These are phyloP conservation scores for Penicillium dipodomyicola DNA, from an alignment of 495 filamentous ascomycete genomes.

Conservation along the genomic window DNA sequence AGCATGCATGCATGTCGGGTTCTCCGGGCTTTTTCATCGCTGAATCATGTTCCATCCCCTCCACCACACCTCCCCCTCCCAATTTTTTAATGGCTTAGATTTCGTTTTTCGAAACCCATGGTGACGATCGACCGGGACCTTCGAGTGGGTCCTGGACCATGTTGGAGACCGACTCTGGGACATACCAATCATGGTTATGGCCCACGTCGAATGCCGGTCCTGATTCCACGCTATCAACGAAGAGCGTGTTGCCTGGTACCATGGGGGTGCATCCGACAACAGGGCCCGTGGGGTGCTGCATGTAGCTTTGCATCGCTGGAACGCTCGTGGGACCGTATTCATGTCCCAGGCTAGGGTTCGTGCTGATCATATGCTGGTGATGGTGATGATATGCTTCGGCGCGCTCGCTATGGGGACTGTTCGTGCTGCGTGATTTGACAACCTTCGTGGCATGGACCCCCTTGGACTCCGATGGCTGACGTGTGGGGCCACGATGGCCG, in stretches of 20 bases:
- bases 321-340: not conserved
- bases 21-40: not conserved
- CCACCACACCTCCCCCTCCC: constrained; percentile 1
- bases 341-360: not conserved
- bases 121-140: constrained; percentile 22
- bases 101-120: constrained; percentile 16
- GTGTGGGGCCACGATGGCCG: constrained; percentile 44
- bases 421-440: not conserved
- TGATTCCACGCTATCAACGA: constrained; percentile 27
- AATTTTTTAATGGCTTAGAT: not conserved
- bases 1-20: constrained; percentile 19
- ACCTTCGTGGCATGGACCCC: constrained; percentile 51
- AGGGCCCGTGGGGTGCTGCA: constrained; percentile 20
- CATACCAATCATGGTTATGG: constrained; percentile 23
- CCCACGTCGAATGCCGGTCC: constrained; percentile 20
- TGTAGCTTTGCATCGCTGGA: constrained; percentile 14
- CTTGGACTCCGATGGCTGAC: constrained; percentile 55
- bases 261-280: constrained; percentile 32
- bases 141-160: constrained; percentile 18
- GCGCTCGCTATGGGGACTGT: constrained; percentile 18
- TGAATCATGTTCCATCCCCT: constrained; percentile 1
- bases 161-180: constrained; percentile 5
- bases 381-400: constrained; percentile 8
- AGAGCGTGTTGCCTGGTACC: constrained; percentile 22
- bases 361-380: not conserved